Evolutionary conservation across 768 basidiomycete species (phyloP).

Genomic region (Suillus discolor): DNA sequence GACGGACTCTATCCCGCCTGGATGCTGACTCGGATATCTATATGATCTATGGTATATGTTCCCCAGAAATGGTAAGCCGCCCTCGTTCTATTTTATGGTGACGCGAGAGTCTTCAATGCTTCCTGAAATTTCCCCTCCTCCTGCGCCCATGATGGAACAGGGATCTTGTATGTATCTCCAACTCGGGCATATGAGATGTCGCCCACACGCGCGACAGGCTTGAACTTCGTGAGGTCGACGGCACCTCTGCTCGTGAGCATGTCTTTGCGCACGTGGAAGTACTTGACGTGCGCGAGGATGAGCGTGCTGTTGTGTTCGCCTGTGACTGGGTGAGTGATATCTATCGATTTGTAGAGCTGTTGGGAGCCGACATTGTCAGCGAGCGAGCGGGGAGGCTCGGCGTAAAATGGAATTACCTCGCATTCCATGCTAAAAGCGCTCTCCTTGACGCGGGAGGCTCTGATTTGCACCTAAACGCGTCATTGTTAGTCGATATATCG

Average conservation of each 20-base stretch:
- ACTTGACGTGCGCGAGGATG: constrained; percentile 40
- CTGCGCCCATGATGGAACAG: constrained; percentile 21
- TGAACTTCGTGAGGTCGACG: too few relatives aligned
- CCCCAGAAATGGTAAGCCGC: neutral
- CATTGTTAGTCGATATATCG: neutral
- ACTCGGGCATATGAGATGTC: too few relatives aligned
- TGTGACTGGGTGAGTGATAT: constrained; percentile 34
- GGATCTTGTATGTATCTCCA: too few relatives aligned
- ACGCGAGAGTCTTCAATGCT: constrained; percentile 2
- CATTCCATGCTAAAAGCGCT: constrained; percentile 52
- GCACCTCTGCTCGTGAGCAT: too few relatives aligned
- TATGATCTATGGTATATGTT: neutral
- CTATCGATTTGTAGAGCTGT: constrained; percentile 39
- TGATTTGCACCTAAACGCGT: constrained; percentile 36
- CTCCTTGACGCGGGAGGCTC: constrained; percentile 44
- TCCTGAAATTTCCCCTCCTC: constrained; percentile 20
- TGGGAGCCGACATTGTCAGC: constrained; percentile 6
- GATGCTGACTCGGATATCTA: neutral
- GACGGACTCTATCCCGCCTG: neutral
- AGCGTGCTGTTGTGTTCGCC: constrained; percentile 31
- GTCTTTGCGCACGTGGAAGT: constrained; percentile 39
- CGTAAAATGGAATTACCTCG: constrained; percentile 28
- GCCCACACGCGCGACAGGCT: too few relatives aligned
- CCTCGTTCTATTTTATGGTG: neutral
- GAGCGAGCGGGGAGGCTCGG: neutral